Base-by-base conservation (phyloP, 768 basidiomycete genomes). In the Tephrocybe sp. region DNA sequence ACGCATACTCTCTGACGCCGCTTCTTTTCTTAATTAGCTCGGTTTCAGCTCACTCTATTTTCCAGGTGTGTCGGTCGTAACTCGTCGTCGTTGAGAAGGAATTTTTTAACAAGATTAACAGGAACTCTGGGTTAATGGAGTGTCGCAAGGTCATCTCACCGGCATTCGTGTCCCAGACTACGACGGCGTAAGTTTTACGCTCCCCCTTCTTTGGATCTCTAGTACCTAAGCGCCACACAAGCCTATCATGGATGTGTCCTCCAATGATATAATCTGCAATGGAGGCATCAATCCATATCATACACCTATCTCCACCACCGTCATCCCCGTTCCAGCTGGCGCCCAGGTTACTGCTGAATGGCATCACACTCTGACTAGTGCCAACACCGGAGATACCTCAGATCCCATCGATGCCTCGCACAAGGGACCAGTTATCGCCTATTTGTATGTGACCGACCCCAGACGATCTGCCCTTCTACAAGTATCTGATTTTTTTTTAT, bases 181-280 rank as follows among this genome's bases (percentile, higher is more conserved):
- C 54, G 73, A 76, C 52, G 74, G 69, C 1, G 59, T 60, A 52
- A 40, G 54, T 15, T n/a, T 47, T 15, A 4, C 19, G 8, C 18
- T 1, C 18, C 11, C 3, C 53, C 15, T 1, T 41, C 27, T 23
- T n/a, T 25, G 12, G 15, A 15, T 46, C 30, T 34, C 16, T 31
- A 8, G 31, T 39, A 11, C 18, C n/a, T 44, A 19, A 34, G 7
- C 38, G 18, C 19, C 22, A 23, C 29, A 42, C 10, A 38, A 79
- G 77, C 77, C 79, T 10, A 78, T 82, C 47, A 76, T 60, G 19
- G 74, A 80, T 55, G 77, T 81, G 4, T 76, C 70, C n/a, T 77
- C 75, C 1, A 78, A 78, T 62, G 75, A 73, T 54, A 48, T 73
- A 29, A 80, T 80, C 48, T 81, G 80, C 70, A 81, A 82, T 48